Conservation (phyloP, 75 land plant genomes). For the Pinus taeda region DNA sequence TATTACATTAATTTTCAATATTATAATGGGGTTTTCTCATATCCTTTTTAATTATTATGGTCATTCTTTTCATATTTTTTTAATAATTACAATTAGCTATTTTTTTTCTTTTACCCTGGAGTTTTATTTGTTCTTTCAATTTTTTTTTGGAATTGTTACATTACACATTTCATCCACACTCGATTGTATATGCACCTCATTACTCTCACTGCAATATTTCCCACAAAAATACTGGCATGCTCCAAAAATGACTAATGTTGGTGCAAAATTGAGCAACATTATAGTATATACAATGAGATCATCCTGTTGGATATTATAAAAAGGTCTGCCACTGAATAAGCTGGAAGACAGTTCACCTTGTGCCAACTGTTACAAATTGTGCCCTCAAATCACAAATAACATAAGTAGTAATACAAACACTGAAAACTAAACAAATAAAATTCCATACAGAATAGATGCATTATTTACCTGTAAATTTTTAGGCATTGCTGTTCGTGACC, state of each 20-base stretch:
- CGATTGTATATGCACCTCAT: too few species aligned
- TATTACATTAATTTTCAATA: too few species aligned
- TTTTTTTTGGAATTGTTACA: too few species aligned
- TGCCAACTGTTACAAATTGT: background rate
- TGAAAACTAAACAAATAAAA: slow-evolving; percentile 1
- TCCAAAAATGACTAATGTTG: background rate
- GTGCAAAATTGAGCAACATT: background rate
- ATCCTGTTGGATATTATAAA: background rate
- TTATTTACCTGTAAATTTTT: slow-evolving; percentile 69
- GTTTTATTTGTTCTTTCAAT: too few species aligned
- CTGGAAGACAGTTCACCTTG: background rate
- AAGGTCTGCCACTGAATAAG: background rate
- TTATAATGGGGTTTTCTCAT: too few species aligned
- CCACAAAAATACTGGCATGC: too few species aligned
- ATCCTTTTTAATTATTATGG: too few species aligned
- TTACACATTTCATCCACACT: too few species aligned
- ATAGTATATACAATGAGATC: background rate
- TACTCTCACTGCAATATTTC: too few species aligned
- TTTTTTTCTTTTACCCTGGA: too few species aligned
- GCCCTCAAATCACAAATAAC: background rate
- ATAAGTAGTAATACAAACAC: background rate
- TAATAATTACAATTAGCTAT: too few species aligned
- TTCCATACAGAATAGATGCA: background rate
- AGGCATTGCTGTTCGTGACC: slow-evolving; percentile 59
- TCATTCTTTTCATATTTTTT: too few species aligned